Base-by-base conservation (phyloP, 768 basidiomycete genomes). In the Clitopilus passeckerianus region DNA sequence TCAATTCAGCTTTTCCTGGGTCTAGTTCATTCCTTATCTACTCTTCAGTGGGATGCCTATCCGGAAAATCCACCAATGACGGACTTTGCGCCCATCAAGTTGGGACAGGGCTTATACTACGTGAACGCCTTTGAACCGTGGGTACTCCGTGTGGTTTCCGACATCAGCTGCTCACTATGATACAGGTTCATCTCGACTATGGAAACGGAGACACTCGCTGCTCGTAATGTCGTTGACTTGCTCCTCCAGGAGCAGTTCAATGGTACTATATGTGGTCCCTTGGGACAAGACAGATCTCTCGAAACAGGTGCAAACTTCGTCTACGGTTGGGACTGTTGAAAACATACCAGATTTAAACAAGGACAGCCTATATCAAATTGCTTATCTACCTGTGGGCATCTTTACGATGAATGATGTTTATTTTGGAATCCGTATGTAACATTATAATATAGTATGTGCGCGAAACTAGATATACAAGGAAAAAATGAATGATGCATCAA, bases 61-160 rank as follows among this genome's bases (percentile, higher is more conserved):
- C 90, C 91, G 15, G 77, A 83, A 53, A 80, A 93, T 15, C 82
- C 82, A 2, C 88, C 93, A 5, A 87, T 83, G 6, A 69, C 73
- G 5, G 67, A 69, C 12, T 94, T 92, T 73, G 87, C 95, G 33
- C 88, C 92, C 1, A 78, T 96, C 59, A 86, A 86, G 71, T 83
- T 94, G 5, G 88, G 84, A 59, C 75, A 80, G 57, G 89, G 91
- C 3, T 77, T 97, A 46, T 96, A 92, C 75, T 98, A 98, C 66
- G 87, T 94, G 52, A 96, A 95, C 64, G 85, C 91, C 0, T 90
- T 97, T 63, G 96, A 98, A 75, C 87, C 93, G 85, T 90, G 74
- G 67, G 87, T 83, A 12, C 52, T 24, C 41, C 34, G 27, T 43
- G 20, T 50, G 37, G 60, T 50, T 58, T 54, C 54, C 37, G 24